Evolutionary conservation across 495 filamentous ascomycete genomes (phyloP), one percentile per base, ranked within the genome.

Genomic region (Aspergillus conjunctus): DNA sequence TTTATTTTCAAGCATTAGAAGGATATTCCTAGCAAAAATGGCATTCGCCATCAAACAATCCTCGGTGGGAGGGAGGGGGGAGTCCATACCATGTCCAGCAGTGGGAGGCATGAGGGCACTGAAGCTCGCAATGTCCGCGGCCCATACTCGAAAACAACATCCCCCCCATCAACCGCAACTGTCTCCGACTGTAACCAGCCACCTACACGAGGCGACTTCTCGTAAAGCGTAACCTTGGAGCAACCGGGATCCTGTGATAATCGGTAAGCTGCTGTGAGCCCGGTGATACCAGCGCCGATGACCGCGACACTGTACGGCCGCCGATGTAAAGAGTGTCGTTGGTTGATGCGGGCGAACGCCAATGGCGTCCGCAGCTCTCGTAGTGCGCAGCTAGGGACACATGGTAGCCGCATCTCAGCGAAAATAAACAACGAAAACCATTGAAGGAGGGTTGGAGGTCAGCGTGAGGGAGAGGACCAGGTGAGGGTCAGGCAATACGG

Each of bases 221-320:
- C 95, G 66, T 90, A 96, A 7, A 99, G 65, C 3, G 88, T 93
- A 58, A 98, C 83, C 9, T 81, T 77, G 11, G 80, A 76, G 45
- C 84, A 79, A 5, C 87, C 82, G 4, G 86, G 73, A 54, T 83
- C 71, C 46, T 83, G 83, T 7, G 84, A 69, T 15, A 96, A 75
- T 69, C 87, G 90, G 75, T 87, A 91, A 18, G 93, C 93, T 34
- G 85, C 81, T 30, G 90, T 84, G 52, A 99, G 84, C 37, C 95
- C 95, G 15, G 93, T 94, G 67, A 99, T 90, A 52, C 95, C 95
- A 56, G 87, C 93, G 37, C 95, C 94, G 14, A 96, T 73, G 17
- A 97, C 81, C 39, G 90, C 92, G 61, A 89, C 83, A 64, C 84
- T 70, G 61, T 77, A 77, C 17, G 70, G 66, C 43, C 57, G 52